phyloP scores from a whole-genome alignment of 495 filamentous ascomycete genomes.

The Penicillium bovifimosum region DNA sequence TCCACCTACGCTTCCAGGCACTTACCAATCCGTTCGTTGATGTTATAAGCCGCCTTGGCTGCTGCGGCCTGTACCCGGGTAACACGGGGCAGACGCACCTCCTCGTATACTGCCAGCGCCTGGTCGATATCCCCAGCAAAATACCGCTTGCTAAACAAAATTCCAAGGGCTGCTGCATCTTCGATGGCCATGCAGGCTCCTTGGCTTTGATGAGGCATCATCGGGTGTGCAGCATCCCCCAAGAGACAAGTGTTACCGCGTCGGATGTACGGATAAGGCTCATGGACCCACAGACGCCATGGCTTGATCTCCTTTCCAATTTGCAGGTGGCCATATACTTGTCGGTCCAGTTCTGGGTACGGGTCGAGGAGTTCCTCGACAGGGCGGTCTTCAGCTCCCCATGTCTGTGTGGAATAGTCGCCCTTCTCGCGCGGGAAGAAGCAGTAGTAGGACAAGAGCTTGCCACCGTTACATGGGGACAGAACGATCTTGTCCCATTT shows the following conservation, averaged over 20 bases:
- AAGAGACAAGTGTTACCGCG: conserved; percentile 32
- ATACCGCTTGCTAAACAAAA: conserved; percentile 40
- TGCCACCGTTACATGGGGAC: conserved; percentile 44
- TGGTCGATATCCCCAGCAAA: conserved; percentile 38
- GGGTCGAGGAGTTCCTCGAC: conserved; percentile 41
- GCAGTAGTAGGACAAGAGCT: conserved; percentile 45
- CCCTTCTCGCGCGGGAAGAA: conserved; percentile 43
- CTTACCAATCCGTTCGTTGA: conserved; percentile 47
- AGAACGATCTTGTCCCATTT: conserved; percentile 47
- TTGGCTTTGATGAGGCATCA: conserved; percentile 50
- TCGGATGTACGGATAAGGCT: conserved; percentile 39
- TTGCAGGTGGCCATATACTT: conserved; percentile 34
- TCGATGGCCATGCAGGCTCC: conserved; percentile 49
- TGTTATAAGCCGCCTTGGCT: conserved; percentile 45
- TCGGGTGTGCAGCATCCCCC: conserved; percentile 40
- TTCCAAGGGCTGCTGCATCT: conserved; percentile 43
- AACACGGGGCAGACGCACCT: conserved; percentile 38
- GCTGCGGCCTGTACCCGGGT: conserved; percentile 42
- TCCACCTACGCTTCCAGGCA: not conserved
- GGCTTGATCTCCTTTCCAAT: conserved; percentile 44
- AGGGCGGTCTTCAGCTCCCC: conserved; percentile 32
- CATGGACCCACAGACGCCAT: conserved; percentile 46
- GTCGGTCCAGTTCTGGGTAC: conserved; percentile 39
- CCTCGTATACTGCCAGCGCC: conserved; percentile 38
- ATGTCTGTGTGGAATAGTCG: conserved; percentile 38